phyloP scores from a whole-genome alignment of 257 asterid genomes.

The Fraxinus americana region DNA sequence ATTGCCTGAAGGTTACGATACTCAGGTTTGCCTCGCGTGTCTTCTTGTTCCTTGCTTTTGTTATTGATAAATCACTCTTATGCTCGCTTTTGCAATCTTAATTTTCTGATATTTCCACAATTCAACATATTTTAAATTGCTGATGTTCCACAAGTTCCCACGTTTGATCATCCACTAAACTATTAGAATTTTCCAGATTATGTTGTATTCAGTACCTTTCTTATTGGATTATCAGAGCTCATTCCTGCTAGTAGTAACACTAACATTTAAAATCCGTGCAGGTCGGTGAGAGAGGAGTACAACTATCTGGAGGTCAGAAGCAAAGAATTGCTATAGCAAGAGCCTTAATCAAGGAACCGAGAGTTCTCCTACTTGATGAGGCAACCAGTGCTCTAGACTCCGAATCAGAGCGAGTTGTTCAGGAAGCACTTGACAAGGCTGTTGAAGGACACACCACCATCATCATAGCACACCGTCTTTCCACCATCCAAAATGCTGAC shows the following conservation, averaged over 20 bases:
- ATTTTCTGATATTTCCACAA: neutral
- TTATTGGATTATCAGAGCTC: neutral
- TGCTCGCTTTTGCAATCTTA: neutral
- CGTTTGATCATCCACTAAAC: too few relatives aligned
- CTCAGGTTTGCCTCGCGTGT: conserved; percentile 55
- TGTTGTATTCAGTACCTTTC: neutral
- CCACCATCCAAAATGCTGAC: conserved; percentile 85
- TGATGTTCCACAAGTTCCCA: neutral
- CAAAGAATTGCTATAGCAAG: conserved; percentile 95
- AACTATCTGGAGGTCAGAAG: conserved; percentile 97
- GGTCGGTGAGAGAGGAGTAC: conserved; percentile 97
- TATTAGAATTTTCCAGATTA: neutral
- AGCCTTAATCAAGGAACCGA: conserved; percentile 78
- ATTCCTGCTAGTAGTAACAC: neutral
- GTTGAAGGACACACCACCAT: conserved; percentile 83
- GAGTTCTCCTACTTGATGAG: conserved; percentile 85
- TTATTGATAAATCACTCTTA: too few relatives aligned
- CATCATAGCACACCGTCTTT: conserved; percentile 85
- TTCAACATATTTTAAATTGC: too few relatives aligned
- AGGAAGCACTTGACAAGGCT: conserved; percentile 87
- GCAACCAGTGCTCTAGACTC: conserved; percentile 96
- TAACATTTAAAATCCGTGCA: conserved; percentile 22
- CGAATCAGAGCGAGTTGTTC: conserved; percentile 79
- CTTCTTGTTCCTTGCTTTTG: neutral
- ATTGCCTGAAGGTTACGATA: conserved; percentile 86